A percentile compares a stretch with the other conserved stretches of the same genome.
phyloP scores from a whole-genome alignment of 2,329 filamentous ascomycete genomes.

The Diaporthe aspalathi region DNA sequence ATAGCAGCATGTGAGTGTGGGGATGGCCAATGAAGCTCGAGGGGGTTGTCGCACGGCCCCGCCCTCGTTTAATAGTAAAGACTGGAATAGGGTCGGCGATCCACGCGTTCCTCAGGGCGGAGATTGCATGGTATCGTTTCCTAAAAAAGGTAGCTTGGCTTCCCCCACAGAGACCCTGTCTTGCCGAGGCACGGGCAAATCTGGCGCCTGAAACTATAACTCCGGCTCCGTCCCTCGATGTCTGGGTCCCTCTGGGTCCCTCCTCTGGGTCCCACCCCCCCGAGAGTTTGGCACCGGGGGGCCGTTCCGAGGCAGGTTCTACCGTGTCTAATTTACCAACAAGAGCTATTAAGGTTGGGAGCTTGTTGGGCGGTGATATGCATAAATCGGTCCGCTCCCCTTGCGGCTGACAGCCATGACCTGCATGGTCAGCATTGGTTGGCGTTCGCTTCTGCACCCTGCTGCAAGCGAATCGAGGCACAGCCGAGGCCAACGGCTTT shows the following conservation, averaged over 20 bases:
- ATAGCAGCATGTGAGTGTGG: conserved; percentile 23
- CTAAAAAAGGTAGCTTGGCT: conserved; percentile 5
- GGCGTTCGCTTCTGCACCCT: background rate
- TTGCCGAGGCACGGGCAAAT: conserved; percentile 6
- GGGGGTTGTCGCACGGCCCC: conserved; percentile 20
- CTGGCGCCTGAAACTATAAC: background rate
- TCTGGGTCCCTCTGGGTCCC: no score
- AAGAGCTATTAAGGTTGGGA: background rate
- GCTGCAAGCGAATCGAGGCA: background rate
- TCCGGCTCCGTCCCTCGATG: conserved; percentile 7
- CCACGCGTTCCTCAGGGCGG: conserved; percentile 19
- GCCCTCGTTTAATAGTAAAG: background rate
- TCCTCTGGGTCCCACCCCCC: no score
- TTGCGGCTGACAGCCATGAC: background rate
- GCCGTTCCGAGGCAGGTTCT: background rate
- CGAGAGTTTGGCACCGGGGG: background rate
- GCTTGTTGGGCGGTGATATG: background rate
- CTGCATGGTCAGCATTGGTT: background rate
- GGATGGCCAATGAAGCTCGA: conserved; percentile 11
- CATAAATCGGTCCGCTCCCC: background rate
- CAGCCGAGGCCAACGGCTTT: background rate
- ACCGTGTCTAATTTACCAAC: no score
- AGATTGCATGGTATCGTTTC: background rate
- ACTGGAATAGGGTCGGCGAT: background rate
- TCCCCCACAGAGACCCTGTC: conserved; percentile 6